Conservation (phyloP, 352 stramenopile species). For the Poterioochromonas sp. region DNA sequence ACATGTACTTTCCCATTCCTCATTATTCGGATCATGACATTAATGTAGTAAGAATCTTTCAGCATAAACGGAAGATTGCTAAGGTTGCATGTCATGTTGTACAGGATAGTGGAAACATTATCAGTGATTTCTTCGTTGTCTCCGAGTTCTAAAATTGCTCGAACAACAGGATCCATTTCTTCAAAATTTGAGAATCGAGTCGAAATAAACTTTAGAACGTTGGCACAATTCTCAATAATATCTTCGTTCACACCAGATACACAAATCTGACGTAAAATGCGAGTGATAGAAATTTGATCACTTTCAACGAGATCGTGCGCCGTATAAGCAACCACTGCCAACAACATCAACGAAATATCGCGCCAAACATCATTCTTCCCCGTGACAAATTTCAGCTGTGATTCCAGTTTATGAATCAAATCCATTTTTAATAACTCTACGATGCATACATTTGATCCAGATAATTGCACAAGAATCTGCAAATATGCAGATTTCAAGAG, state of each 20-base stretch:
- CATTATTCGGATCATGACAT: slow-evolving; percentile 27
- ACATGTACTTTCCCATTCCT: not conserved
- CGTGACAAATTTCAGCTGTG: not conserved
- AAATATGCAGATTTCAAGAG: slow-evolving; percentile 17
- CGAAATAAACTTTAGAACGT: slow-evolving; percentile 1
- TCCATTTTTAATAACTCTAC: not conserved
- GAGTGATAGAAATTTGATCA: not conserved
- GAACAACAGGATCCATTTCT: not conserved
- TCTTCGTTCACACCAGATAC: not conserved
- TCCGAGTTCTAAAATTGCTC: not conserved
- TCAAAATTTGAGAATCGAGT: not conserved
- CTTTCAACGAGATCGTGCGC: not conserved
- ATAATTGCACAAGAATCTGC: slow-evolving; percentile 20
- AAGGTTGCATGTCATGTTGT: not conserved
- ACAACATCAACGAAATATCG: slow-evolving; percentile 24
- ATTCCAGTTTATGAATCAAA: slow-evolving; percentile 13
- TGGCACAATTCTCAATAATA: slow-evolving; percentile 30
- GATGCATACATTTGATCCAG: not conserved
- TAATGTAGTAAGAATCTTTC: not conserved
- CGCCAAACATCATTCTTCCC: not conserved
- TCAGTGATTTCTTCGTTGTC: slow-evolving; percentile 1
- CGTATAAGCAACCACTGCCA: not conserved
- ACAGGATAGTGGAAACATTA: slow-evolving; percentile 7
- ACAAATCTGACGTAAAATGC: slow-evolving; percentile 14
- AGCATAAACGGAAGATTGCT: not conserved